phyloP scores from a whole-genome alignment of 2,329 filamentous ascomycete genomes.

The Apiospora malaysiana region DNA sequence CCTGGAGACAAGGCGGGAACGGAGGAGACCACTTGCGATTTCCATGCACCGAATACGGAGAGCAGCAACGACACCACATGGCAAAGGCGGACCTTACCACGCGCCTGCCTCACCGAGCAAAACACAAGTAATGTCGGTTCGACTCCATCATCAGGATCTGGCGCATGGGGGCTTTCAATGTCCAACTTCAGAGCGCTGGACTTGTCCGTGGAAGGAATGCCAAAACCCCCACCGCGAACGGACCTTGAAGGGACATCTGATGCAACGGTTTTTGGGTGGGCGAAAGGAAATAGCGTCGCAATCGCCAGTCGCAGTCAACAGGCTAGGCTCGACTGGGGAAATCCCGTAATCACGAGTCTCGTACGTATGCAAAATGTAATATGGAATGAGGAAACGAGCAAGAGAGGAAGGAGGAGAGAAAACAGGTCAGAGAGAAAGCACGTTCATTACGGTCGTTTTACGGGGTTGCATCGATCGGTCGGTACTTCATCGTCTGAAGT shows the following conservation, averaged over 20 bases:
- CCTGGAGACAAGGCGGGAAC: neutral
- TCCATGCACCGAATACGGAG: neutral
- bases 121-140: neutral
- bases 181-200: neutral
- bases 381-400: neutral
- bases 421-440: too few relatives aligned
- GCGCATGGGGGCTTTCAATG: neutral
- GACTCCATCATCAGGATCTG: neutral
- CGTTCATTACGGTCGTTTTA: neutral
- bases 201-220: neutral
- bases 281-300: conserved; percentile 13
- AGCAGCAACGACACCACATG: neutral
- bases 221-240: conserved; percentile 12
- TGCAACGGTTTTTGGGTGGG: neutral
- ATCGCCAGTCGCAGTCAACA: neutral
- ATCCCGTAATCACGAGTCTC: neutral
- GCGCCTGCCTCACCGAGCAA: neutral
- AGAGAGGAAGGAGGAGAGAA: neutral
- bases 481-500: neutral
- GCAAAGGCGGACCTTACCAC: neutral
- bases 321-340: conserved; percentile 2
- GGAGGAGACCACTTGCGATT: neutral
- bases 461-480: neutral
- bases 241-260: conserved; percentile 14
- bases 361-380: neutral